Evolutionary conservation across 2,329 filamentous ascomycete genomes (phyloP), one percentile per base, ranked within the genome.

Genomic region (Fusarium humuli): DNA sequence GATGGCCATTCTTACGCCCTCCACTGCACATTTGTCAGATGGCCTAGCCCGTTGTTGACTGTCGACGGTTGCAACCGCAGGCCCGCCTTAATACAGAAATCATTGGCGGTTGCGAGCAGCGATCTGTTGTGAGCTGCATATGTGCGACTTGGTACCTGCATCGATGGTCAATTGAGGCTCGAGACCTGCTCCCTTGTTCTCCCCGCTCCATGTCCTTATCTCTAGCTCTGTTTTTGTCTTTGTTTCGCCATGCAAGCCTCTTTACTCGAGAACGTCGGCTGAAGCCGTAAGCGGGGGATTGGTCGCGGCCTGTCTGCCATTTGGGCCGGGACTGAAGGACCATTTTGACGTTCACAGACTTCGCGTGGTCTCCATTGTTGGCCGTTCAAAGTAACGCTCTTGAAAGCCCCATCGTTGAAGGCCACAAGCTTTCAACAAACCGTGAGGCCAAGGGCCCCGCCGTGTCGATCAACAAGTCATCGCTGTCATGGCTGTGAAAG

Each of bases 231-330:
- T 7, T 13, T 50, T 16, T 37, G 22, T 58, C 20, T 30, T 56
- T 57, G 53, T 70, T 58, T 58, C 45, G 50, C 50, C 40, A 52
- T 70, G 44, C 55, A 69, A 69, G 65, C 65, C 67, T 57, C 63
- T 34, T 42, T 37, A 48, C 59, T 71, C 55, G 55, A 71, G 48
- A 71, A 69, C 59, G 52, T 62, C 56, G 62, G 52, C 37, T 58
- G 47, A 20, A 32, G 41, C 61, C 45, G 41, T 53, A 41, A 49
- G 52, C 37, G 40, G 55, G 34, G 65, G 44, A 49, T 44, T 57
- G 34, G 58, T 40, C 18, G 45, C 34, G 22, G 54, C 40, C 44
- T 57, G 27, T 30, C 41, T 46, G 20, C 20, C 42, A 57, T 30
- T 53, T 42, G 32, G 46, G 20, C 52, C 47, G 53, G 44, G 44